A percentile compares a stretch with the other conserved stretches of the same genome.
phyloP scores from a whole-genome alignment of 1,284 basidiomycete genomes.

The Marasmius tenuissimus region DNA sequence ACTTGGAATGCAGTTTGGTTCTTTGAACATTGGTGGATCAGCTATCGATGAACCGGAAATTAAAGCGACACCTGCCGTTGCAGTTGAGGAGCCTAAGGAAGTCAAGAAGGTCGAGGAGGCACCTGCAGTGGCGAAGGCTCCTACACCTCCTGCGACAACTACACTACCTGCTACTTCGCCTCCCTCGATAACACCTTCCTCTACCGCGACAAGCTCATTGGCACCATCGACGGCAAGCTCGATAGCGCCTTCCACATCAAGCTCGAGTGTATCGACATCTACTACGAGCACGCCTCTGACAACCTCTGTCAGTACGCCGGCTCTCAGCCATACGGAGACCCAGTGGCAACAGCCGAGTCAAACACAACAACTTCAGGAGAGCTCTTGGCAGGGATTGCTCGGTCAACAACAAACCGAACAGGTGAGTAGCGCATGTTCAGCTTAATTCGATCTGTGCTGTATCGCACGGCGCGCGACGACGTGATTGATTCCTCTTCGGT shows the following conservation, averaged over 20 bases:
- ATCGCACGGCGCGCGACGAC: too few species aligned
- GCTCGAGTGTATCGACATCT: not conserved
- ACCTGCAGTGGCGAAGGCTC: conserved; percentile 5
- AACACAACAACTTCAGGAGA: conserved; percentile 1
- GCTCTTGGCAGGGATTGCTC: not conserved
- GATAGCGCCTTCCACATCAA: not conserved
- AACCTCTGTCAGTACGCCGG: not conserved
- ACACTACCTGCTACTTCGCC: conserved; percentile 7
- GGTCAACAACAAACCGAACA: not conserved
- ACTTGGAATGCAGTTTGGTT: conserved; percentile 1
- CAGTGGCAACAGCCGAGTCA: not conserved
- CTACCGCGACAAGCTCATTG: not conserved
- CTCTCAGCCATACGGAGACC: not conserved
- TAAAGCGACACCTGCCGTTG: not conserved
- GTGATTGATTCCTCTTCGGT: too few species aligned
- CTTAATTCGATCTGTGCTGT: too few species aligned
- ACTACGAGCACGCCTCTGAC: not conserved
- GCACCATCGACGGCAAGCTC: not conserved
- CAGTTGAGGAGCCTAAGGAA: not conserved
- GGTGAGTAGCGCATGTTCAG: not conserved
- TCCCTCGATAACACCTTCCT: conserved; percentile 2
- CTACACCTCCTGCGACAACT: conserved; percentile 4
- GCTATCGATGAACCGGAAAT: not conserved
- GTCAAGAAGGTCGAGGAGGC: not conserved
- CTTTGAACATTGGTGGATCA: not conserved